These are phyloP conservation scores for Scleroderma bovista DNA, from an alignment of 768 basidiomycete species.

Conservation along the genomic window DNA sequence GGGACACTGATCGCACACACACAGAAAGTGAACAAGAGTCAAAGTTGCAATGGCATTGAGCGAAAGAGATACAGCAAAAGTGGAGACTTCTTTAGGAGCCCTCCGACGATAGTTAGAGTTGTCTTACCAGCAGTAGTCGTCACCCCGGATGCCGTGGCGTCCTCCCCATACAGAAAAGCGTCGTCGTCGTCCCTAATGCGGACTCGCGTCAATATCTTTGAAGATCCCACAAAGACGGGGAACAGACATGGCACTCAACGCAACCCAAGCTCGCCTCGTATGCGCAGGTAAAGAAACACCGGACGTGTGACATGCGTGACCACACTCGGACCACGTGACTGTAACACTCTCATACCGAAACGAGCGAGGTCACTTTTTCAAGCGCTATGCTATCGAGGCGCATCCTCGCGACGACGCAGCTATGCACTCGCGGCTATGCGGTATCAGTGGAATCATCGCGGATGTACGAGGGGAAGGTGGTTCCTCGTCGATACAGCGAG, in stretches of 20 bases:
- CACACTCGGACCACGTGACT: constrained; percentile 12
- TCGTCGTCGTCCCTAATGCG: constrained; percentile 69
- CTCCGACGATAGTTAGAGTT: constrained; percentile 19
- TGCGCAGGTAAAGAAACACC: constrained; percentile 11
- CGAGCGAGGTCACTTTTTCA: not conserved
- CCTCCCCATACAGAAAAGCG: constrained; percentile 70
- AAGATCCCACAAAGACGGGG: constrained; percentile 9
- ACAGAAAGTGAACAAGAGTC: constrained; percentile 28
- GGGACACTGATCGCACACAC: constrained; percentile 47
- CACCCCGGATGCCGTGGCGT: constrained; percentile 30
- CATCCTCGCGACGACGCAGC: constrained; percentile 8
- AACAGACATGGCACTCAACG: constrained; percentile 25
- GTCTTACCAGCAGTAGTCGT: constrained; percentile 43
- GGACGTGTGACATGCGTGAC: constrained; percentile 17
- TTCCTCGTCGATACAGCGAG: constrained; percentile 65
- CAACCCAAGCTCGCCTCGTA: constrained; percentile 8
- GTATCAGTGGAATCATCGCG: constrained; percentile 51
- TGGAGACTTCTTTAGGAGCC: constrained; percentile 24
- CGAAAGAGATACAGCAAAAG: constrained; percentile 27
- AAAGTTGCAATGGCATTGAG: constrained; percentile 38
- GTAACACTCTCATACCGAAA: not conserved
- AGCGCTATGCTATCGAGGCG: constrained; percentile 9
- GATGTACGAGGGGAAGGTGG: constrained; percentile 46
- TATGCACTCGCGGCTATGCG: constrained; percentile 42
- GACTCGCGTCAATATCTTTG: constrained; percentile 21